Base-by-base conservation (phyloP, 169 alveolate genomes). In the Plasmodium chabaudi region DNA sequence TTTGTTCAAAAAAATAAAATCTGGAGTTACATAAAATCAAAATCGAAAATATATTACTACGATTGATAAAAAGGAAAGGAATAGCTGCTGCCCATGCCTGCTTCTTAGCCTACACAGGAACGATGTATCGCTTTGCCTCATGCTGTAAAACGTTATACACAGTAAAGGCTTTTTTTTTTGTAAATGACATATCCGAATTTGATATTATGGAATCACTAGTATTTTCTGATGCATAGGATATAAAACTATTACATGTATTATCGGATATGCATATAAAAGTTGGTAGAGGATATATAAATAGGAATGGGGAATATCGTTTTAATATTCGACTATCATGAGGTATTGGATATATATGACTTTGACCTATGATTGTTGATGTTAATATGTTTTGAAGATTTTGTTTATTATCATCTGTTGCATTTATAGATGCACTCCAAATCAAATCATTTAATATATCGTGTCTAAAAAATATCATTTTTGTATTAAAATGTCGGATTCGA, bases 301-400 rank as follows among this genome's bases (percentile, higher is more conserved):
- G 73, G 25, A 92, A 73, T 1, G 95, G 70, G 63, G 93, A 94
- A 59, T 91, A 92, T 55, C 88, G 68, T 42, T 89, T 72, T 44
- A 93, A 39, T 34, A 92, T 91, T 56, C 89, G 19, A 15, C 23
- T 68, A 21, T 94, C 94, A 53, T 93, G 95, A n/a, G 89, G 88
- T 71, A 84, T 93, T 25, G 96, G 96, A 51, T 75, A 93, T 9
- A 93, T 55, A 56, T 93, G 96, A 17, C 95, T 92, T 34, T 93
- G 96, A 12, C 96, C 96, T 46, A 91, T 60, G 5, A 93, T 72
- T 44, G 59, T 87, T 44, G 69, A 93, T 15, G 67, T 64, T 17
- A 79, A 86, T 15, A 65, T 65, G n/a, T 67, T 65, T 59, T 64
- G 87, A 15, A 70, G 46, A 70, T 63, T 53, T 9, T 42, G 21